Conservation (phyloP, 1,139 yeast species). For the Geotrichum restrictum region DNA sequence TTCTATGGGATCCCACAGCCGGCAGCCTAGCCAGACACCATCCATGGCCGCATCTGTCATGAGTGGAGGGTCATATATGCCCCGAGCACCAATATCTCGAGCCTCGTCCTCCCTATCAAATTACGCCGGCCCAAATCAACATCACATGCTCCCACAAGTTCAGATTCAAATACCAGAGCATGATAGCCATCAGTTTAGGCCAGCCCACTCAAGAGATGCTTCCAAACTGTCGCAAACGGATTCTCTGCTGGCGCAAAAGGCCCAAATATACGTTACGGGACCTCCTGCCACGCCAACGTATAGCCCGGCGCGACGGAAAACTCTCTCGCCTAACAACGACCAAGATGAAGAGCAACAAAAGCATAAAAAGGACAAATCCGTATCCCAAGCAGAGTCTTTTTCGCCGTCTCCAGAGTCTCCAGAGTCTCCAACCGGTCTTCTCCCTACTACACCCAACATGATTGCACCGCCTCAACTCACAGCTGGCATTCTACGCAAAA, state of each 20-base stretch:
- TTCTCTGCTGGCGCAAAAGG: not conserved
- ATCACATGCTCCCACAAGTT: not conserved
- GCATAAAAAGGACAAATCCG: too few species aligned
- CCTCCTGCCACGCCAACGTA: not conserved
- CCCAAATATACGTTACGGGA: not conserved
- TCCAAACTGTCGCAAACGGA: not conserved
- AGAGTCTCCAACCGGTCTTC: not conserved
- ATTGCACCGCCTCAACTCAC: not conserved
- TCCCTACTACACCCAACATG: conserved; percentile 1
- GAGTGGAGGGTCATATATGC: not conserved
- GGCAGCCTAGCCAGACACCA: not conserved
- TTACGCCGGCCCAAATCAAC: too few species aligned
- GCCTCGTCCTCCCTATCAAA: not conserved
- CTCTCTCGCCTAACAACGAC: too few species aligned
- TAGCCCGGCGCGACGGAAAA: not conserved
- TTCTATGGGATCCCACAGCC: not conserved
- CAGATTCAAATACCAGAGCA: not conserved
- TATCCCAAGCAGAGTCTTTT: too few species aligned
- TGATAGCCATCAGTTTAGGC: not conserved
- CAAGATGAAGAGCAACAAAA: not conserved
- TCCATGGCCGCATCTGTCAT: not conserved
- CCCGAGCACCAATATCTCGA: not conserved
- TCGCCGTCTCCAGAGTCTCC: not conserved
- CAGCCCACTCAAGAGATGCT: not conserved
- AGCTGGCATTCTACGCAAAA: not conserved